Base-by-base conservation (phyloP, 140 eudicot species). In the Senecio squalidus region DNA sequence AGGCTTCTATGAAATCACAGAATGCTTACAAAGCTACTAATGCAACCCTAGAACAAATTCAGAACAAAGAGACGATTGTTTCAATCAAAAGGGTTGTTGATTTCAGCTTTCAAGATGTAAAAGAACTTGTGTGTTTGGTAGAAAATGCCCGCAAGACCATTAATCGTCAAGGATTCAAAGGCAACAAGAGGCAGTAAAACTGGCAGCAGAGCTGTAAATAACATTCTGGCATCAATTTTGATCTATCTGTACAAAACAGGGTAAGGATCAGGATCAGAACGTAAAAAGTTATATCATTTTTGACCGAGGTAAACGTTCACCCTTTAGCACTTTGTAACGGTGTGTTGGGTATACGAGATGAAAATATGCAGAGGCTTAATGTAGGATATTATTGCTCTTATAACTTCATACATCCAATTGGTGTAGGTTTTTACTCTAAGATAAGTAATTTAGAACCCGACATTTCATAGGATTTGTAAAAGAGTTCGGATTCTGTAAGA, bases 31-130 rank as follows among this genome's bases (percentile, higher is more conserved):
- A 80, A 41, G 79, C 79, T 67, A 86, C 87, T 26, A 65, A 49
- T 47, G 49, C 58, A 55, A 56, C 33, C 58, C 64, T 73, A 18
- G 70, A 68, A 72, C 73, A 92, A 63, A 69, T 73, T 58, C 81
- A 60, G 62, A 66, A 82, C 49, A 81, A 82, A 66, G 86, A 84
- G 66, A 80, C 76, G 24, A 72, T 68, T 18, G 52, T 27, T 53
- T 73, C 79, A 5, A 71, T 93, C 50, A 93, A 84, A 63, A 73
- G 76, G 63, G 99, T 74, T 29, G 55, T 88, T 25, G 89, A 93
- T 68, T 82, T 84, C 66, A 78, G 96, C 70, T 93, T 93, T 65
- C 99, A 84, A 67, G 84, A 93, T 62, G 75, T 93, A 15, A 82
- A 78, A 63, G 94, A 75, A 62, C 58, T 91, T 8, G 66, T 77